These are phyloP conservation scores for Xylariaceae sp. DNA, from an alignment of 2,329 filamentous ascomycete genomes.

Conservation along the genomic window DNA sequence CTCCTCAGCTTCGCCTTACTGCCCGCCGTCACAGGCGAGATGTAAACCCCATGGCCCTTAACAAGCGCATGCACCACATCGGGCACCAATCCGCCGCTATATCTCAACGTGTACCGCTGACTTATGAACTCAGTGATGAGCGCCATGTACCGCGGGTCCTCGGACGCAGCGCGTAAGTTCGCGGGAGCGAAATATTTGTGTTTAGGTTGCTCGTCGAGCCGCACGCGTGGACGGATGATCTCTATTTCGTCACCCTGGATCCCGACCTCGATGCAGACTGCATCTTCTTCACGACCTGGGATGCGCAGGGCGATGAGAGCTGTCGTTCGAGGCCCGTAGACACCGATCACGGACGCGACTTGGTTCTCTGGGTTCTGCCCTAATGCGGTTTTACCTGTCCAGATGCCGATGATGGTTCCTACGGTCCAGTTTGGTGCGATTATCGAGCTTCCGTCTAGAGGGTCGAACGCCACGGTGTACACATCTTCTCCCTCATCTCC, in stretches of 20 bases:
- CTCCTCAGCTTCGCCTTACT: slow-evolving; percentile 55
- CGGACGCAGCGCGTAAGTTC: slow-evolving; percentile 55
- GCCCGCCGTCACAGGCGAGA: slow-evolving; percentile 50
- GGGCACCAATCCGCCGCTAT: slow-evolving; percentile 58
- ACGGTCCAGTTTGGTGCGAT: slow-evolving; percentile 57
- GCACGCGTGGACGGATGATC: slow-evolving; percentile 40
- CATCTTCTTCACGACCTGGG: slow-evolving; percentile 28
- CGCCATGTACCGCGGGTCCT: slow-evolving; percentile 44
- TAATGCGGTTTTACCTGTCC: slow-evolving; percentile 48
- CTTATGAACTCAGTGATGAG: slow-evolving; percentile 48
- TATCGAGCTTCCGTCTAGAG: slow-evolving; percentile 60
- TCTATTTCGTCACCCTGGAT: slow-evolving; percentile 32
- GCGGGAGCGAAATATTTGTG: slow-evolving; percentile 60
- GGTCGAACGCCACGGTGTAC: slow-evolving; percentile 61
- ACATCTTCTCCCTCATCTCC: slow-evolving; percentile 34
- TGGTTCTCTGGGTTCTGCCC: slow-evolving; percentile 37
- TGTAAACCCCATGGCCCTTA: slow-evolving; percentile 59
- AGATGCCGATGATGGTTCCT: slow-evolving; percentile 57
- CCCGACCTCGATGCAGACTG: slow-evolving; percentile 50
- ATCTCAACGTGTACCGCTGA: slow-evolving; percentile 56
- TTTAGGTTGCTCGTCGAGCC: slow-evolving; percentile 38
- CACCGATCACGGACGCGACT: slow-evolving; percentile 48
- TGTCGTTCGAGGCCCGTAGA: slow-evolving; percentile 52
- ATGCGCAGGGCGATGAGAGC: slow-evolving; percentile 52
- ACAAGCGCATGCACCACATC: slow-evolving; percentile 57